A percentile compares a stretch with the other conserved stretches of the same genome.
phyloP scores from a whole-genome alignment of 768 basidiomycete genomes.

The Gymnopilus junonius region DNA sequence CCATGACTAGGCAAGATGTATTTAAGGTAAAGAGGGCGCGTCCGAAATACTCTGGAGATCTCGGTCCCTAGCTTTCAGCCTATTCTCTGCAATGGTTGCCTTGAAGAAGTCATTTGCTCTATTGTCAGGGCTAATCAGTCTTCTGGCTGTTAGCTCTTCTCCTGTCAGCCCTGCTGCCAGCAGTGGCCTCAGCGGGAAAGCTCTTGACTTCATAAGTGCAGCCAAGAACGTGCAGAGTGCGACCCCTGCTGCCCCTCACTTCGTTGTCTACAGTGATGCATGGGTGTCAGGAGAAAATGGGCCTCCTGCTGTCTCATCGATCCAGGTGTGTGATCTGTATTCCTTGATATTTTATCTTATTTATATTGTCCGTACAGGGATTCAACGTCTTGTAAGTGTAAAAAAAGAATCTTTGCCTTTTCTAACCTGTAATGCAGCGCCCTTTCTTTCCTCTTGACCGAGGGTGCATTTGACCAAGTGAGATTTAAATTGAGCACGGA shows the following conservation, averaged over 20 bases:
- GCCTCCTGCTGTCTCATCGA: constrained; percentile 50
- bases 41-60: not conserved
- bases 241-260: constrained; percentile 54
- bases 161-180: constrained; percentile 8
- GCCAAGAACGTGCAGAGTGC: constrained; percentile 21
- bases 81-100: not conserved
- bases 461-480: constrained; percentile 61
- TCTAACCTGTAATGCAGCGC: constrained; percentile 31
- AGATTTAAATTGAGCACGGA: not conserved
- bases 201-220: constrained; percentile 10
- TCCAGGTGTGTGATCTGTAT: constrained; percentile 36
- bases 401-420: not conserved
- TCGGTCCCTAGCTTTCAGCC: not conserved
- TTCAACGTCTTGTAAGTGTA: constrained; percentile 59
- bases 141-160: constrained; percentile 6
- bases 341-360: not conserved
- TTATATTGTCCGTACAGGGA: constrained; percentile 40
- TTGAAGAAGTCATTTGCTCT: constrained; percentile 10
- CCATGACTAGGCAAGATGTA: not conserved
- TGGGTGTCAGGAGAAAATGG: constrained; percentile 47
- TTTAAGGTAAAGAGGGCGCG: not conserved
- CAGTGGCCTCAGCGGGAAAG: constrained; percentile 12
- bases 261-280: constrained; percentile 46
- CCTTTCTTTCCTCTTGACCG: constrained; percentile 56
- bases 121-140: constrained; percentile 10